Conservation (phyloP, 345 rosid species). For the Kandelia obovata region DNA sequence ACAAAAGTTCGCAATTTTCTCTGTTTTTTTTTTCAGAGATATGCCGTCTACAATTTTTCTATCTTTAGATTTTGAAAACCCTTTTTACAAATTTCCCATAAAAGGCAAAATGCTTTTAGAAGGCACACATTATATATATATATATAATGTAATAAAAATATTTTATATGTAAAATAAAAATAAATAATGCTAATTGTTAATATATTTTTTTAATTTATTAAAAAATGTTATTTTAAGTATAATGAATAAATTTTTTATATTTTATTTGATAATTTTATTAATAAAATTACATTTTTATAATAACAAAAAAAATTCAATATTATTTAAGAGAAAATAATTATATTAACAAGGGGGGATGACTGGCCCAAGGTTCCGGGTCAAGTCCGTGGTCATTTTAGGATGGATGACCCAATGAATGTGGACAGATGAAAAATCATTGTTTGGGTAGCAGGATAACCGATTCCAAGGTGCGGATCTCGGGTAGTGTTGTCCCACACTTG, state of each 20-base stretch:
- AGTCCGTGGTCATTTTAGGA: constrained; percentile 7
- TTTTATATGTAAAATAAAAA: too few relatives aligned
- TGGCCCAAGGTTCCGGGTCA: constrained; percentile 18
- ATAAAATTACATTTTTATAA: too few relatives aligned
- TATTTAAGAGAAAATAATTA: too few relatives aligned
- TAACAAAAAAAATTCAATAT: too few relatives aligned
- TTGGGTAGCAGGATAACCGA: constrained; percentile 8
- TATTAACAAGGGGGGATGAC: constrained; percentile 13
- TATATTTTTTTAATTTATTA: too few relatives aligned
- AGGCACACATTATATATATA: too few relatives aligned
- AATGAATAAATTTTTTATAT: background rate
- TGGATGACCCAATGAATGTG: background rate
- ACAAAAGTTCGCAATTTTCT: background rate
- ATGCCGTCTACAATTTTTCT: background rate
- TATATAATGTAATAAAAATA: too few relatives aligned
- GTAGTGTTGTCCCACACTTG: background rate
- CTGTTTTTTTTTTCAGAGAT: background rate
- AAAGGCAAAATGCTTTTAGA: background rate
- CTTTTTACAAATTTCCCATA: background rate
- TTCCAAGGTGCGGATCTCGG: constrained; percentile 16
- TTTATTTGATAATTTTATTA: too few relatives aligned
- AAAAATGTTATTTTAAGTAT: too few relatives aligned
- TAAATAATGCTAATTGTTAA: too few relatives aligned
- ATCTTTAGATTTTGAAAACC: too few relatives aligned
- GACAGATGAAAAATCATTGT: background rate